Evolutionary conservation across 2,329 filamentous ascomycete species (phyloP), one percentile per base, ranked within the genome.

Genomic region (Botrytis sinoallii): DNA sequence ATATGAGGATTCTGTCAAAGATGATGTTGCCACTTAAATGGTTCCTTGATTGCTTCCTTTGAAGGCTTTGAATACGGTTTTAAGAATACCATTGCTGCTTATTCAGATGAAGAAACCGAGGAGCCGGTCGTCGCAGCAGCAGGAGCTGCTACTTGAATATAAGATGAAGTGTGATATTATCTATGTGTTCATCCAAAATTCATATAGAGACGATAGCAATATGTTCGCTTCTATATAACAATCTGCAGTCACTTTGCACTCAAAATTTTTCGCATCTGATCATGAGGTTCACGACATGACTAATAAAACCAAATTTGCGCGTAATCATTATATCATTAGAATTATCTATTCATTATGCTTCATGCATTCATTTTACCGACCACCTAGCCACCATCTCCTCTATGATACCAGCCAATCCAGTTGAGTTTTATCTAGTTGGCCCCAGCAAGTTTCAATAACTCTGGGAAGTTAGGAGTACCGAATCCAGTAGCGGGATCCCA

Each of bases 401-500:
- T 14, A 18, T n/a, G 9, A n/a, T 22, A 9, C 18, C 44, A 22
- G 18, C 57, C 29, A 60, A 20, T 4, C 52, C 1, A 57, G 18
- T 29, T 57, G 14, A 18, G 1, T 57, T 57, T 29, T 29, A 4
- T 57, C n/a, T 70, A 72, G 25, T 66, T 22, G 4, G 44, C 59
- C 4, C 60, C 60, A 42, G 61, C 70, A 7, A 66, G 25, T 22
- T 72, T 66, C 60, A 66, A 40, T 8, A 72, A 40, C 61, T 72
- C 44, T 8, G 71, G 64, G 35, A 69, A 73, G 9, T 72, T 72
- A 1, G 81, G 81, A 2, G 82, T 83, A 20, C 82, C 82, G 22
- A 82, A 80, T 2, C 82, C 82, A 20, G 81, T 83, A 9, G 82
- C 79, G 2, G 82, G 78, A 74, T 82, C 81, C 80, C 82, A 83